These are phyloP conservation scores for Stephania cephalantha DNA, from an alignment of 164 flowering plant genomes.

Conservation along the genomic window DNA sequence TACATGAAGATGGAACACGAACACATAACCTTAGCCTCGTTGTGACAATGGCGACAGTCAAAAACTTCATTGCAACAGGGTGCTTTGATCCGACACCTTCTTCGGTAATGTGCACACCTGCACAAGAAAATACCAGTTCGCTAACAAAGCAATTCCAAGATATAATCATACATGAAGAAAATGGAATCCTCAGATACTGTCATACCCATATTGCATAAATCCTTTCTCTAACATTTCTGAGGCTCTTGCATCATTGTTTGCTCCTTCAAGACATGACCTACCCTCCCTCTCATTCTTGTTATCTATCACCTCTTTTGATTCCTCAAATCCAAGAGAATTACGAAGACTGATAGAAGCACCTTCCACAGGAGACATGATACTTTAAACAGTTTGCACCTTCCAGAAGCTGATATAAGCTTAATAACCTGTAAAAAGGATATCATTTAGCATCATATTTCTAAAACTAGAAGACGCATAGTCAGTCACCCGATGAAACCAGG, in stretches of 20 bases:
- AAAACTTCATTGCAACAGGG: slow-evolving; percentile 89
- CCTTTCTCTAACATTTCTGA: slow-evolving; percentile 46
- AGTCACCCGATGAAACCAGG: slow-evolving; percentile 44
- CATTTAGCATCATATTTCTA: slow-evolving; percentile 28
- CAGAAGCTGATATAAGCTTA: slow-evolving; percentile 23
- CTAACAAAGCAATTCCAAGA: not conserved
- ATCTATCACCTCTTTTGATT: slow-evolving; percentile 11
- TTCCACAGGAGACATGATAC: slow-evolving; percentile 19
- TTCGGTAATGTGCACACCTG: slow-evolving; percentile 72
- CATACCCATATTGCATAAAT: slow-evolving; percentile 67
- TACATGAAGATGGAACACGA: not conserved
- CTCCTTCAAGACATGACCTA: slow-evolving; percentile 14
- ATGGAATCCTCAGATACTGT: not conserved
- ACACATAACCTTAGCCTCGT: slow-evolving; percentile 56
- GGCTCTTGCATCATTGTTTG: slow-evolving; percentile 7
- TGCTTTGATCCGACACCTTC: slow-evolving; percentile 81
- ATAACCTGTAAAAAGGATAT: slow-evolving; percentile 43
- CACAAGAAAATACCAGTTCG: slow-evolving; percentile 1
- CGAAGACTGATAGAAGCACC: slow-evolving; percentile 17
- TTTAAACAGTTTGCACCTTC: slow-evolving; percentile 1
- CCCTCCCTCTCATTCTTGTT: slow-evolving; percentile 9
- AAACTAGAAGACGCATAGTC: slow-evolving; percentile 21
- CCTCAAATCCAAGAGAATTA: slow-evolving; percentile 18
- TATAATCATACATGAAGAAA: not conserved
- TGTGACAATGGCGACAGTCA: slow-evolving; percentile 87